These are phyloP conservation scores for Diutina scorzettiae DNA, from an alignment of 1,139 yeast genomes.

Conservation along the genomic window DNA sequence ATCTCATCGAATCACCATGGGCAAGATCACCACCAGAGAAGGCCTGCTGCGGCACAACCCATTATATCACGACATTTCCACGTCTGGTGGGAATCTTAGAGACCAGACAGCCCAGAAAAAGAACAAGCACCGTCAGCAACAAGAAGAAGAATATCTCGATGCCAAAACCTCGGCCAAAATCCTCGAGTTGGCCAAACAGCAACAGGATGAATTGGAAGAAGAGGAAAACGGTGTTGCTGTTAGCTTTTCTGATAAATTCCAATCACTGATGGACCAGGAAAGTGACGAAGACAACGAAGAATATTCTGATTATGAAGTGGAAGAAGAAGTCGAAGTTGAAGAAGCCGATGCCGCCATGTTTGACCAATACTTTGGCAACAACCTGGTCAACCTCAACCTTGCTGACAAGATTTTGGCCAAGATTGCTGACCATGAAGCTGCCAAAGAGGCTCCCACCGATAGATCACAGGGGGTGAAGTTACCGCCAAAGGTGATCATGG, in stretches of 20 bases:
- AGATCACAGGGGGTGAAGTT: constrained; percentile 48
- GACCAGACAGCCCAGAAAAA: constrained; percentile 28
- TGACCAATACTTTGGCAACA: constrained; percentile 38
- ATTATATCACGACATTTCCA: constrained; percentile 59
- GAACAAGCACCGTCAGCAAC: constrained; percentile 18
- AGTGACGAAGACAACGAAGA: constrained; percentile 28
- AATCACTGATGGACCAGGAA: constrained; percentile 17
- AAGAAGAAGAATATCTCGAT: constrained; percentile 38
- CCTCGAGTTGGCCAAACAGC: constrained; percentile 78
- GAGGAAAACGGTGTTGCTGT: not conserved
- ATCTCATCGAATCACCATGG: constrained; percentile 30
- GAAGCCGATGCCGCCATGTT: constrained; percentile 63
- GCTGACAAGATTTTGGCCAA: constrained; percentile 91
- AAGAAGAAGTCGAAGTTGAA: constrained; percentile 48
- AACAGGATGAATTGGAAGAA: constrained; percentile 57
- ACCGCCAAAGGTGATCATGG: constrained; percentile 93
- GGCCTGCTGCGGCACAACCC: constrained; percentile 61
- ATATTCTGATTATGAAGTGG: constrained; percentile 37
- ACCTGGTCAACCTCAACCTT: constrained; percentile 39
- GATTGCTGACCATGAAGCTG: constrained; percentile 57
- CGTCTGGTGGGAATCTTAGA: constrained; percentile 62
- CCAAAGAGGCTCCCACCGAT: constrained; percentile 9
- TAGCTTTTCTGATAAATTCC: constrained; percentile 16
- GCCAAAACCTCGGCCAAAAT: constrained; percentile 77
- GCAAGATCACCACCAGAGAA: constrained; percentile 43